Base-by-base conservation (phyloP, 257 asterid genomes). In the Prunella vulgaris region DNA sequence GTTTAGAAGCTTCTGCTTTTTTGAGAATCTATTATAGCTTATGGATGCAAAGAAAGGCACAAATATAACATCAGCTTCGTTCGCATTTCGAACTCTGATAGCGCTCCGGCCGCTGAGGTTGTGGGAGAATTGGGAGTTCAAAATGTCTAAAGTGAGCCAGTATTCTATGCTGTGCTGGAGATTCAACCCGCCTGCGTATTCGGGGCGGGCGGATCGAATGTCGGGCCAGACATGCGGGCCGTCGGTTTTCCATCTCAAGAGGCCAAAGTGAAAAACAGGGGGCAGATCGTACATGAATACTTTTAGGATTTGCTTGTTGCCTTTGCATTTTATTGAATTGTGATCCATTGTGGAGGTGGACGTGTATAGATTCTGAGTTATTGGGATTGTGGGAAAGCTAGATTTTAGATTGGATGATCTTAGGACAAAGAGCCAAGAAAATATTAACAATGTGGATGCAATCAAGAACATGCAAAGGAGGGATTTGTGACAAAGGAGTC, bases 141-240 rank as follows among this genome's bases (percentile, higher is more conserved):
- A 56, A 71, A 91, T 88, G 67, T 91, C 96, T 69, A 91, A 69
- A 51, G 91, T 87, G 32, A 91, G 83, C 97, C 96, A 91, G 77
- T 88, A 88, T 51, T 91, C 96, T 63, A 91, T 82, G 73, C 97
- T 91, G 51, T 91, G 97, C 80, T 91, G 97, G 79, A 85, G 71
- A 70, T 91, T 91, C 6, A 91, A 66, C 27, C 97, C 97, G 20
- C 93, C 95, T 0, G 95, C 90, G 77, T 91, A 91, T 0, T 35
- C 54, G 21, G 97, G 97, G 7, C 77, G 82, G 66, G 71, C 56
- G 9, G 25, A 57, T 64, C 78, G 78, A 18, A 91, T 58, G 79
- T 91, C 96, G 5, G 97, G 97, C 97, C 97, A 91, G 5, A 87
- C 75, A 32, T 61, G 67, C 24, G 37, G 62, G 62, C 68, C 82